Percentiles rank a stretch among this genome's conserved stretches.
Evolutionary conservation across 192 early-diverging fungal genomes (phyloP).

Genomic region (Entomortierella lignicola): DNA sequence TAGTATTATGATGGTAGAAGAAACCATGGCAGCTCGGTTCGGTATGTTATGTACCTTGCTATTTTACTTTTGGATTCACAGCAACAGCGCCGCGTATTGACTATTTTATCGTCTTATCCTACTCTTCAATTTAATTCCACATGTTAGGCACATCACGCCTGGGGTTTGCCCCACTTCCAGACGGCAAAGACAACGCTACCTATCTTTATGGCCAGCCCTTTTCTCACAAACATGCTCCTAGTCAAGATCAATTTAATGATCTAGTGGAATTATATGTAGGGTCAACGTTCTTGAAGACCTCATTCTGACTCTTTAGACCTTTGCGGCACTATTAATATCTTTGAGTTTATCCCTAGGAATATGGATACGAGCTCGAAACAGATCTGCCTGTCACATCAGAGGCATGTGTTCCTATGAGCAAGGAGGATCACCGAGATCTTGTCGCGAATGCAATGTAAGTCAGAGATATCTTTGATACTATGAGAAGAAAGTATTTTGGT

Average conservation of each 20-base stretch:
- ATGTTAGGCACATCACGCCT: constrained; percentile 22
- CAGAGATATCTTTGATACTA: background rate
- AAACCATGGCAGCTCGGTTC: constrained; percentile 42
- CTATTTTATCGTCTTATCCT: no score
- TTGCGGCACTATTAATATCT: no score
- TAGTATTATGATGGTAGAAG: constrained; percentile 50
- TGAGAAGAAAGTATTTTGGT: no score
- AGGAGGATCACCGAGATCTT: constrained; percentile 2
- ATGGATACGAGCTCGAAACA: background rate
- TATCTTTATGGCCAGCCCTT: constrained; percentile 10
- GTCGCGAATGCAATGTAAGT: constrained; percentile 9
- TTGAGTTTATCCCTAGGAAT: background rate
- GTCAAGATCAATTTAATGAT: background rate
- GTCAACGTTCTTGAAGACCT: background rate
- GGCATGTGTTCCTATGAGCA: background rate
- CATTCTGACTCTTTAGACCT: background rate
- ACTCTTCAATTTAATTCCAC: no score
- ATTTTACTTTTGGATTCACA: background rate
- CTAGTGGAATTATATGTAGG: background rate
- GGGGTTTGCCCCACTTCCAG: constrained; percentile 31
- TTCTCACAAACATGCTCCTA: background rate
- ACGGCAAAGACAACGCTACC: constrained; percentile 42
- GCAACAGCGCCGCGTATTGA: no score
- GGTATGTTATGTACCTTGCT: constrained; percentile 8
- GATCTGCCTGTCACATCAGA: background rate